Evolutionary conservation across 495 filamentous ascomycete genomes (phyloP).

Genomic region (Neurospora tetrasperma): DNA sequence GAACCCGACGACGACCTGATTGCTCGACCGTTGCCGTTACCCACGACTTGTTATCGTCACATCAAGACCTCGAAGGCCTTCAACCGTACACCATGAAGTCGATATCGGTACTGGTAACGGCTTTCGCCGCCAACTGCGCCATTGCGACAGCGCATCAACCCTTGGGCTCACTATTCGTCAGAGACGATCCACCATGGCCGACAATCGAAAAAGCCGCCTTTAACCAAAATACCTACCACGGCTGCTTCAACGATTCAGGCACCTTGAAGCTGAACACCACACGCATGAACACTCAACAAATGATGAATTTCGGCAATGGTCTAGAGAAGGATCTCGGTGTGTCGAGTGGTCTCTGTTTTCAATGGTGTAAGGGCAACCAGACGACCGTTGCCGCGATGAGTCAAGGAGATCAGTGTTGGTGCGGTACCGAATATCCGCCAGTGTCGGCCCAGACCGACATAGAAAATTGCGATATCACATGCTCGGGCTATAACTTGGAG

Average conservation of each 20-base stretch:
- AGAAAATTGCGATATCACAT: slow-evolving; percentile 43
- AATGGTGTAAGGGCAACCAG: too few relatives aligned
- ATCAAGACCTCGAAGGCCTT: background rate
- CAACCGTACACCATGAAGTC: slow-evolving; percentile 19
- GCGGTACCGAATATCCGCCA: slow-evolving; percentile 50
- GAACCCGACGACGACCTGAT: background rate
- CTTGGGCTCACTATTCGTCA: background rate
- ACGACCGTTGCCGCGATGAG: slow-evolving; percentile 5
- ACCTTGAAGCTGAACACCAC: slow-evolving; percentile 10
- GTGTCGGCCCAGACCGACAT: slow-evolving; percentile 34
- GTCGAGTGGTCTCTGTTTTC: slow-evolving; percentile 6
- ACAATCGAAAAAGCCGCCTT: too few relatives aligned
- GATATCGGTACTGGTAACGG: slow-evolving; percentile 7
- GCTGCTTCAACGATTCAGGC: slow-evolving; percentile 17
- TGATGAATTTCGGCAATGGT: background rate
- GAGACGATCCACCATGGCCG: background rate
- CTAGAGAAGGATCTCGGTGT: background rate
- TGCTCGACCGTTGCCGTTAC: background rate
- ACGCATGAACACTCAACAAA: slow-evolving; percentile 6
- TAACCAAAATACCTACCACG: too few relatives aligned
- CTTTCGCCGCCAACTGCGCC: slow-evolving; percentile 8
- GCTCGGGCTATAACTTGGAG: slow-evolving; percentile 42
- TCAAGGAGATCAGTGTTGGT: slow-evolving; percentile 41
- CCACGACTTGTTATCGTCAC: background rate
- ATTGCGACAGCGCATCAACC: background rate